Conservation (phyloP, 1,284 basidiomycete genomes). For the Lentinula novae-zelandiae region DNA sequence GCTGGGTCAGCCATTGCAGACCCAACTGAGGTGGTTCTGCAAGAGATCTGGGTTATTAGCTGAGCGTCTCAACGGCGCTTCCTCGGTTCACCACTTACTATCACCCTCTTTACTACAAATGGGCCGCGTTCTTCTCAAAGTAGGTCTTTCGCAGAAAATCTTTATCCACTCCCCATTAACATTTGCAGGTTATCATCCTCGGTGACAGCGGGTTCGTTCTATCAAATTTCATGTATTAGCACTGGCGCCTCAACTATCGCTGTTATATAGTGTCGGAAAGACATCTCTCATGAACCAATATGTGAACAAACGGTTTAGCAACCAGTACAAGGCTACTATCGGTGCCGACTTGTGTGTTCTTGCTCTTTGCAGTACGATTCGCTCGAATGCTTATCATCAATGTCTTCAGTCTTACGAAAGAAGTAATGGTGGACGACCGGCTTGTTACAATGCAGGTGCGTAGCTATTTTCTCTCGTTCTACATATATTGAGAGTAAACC, state of each 20-base stretch:
- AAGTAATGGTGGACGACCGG: conserved; percentile 97
- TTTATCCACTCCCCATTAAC: background rate
- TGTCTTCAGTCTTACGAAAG: conserved; percentile 82
- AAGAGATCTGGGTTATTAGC: background rate
- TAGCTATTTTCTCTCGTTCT: conserved; percentile 12
- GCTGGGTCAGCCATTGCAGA: conserved; percentile 67
- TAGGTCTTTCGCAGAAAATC: conserved; percentile 1
- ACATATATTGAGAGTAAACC: background rate
- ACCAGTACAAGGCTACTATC: conserved; percentile 99
- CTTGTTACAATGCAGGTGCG: conserved; percentile 97
- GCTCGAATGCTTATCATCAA: conserved; percentile 15
- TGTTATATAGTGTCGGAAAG: conserved; percentile 84
- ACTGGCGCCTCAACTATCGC: conserved; percentile 12
- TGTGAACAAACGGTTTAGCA: conserved; percentile 99
- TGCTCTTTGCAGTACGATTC: conserved; percentile 6
- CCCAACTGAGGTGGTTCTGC: background rate
- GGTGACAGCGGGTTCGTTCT: conserved; percentile 90
- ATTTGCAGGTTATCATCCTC: conserved; percentile 87
- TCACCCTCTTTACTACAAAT: conserved; percentile 32
- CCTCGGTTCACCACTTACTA: conserved; percentile 3
- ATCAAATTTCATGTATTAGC: conserved; percentile 13
- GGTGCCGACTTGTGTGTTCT: conserved; percentile 81
- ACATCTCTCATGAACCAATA: conserved; percentile 99
- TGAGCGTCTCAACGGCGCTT: background rate
- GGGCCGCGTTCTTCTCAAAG: conserved; percentile 95